Evolutionary conservation across 176 grass and related monocot species (phyloP).

Genomic region (Cymbopogon citratus): DNA sequence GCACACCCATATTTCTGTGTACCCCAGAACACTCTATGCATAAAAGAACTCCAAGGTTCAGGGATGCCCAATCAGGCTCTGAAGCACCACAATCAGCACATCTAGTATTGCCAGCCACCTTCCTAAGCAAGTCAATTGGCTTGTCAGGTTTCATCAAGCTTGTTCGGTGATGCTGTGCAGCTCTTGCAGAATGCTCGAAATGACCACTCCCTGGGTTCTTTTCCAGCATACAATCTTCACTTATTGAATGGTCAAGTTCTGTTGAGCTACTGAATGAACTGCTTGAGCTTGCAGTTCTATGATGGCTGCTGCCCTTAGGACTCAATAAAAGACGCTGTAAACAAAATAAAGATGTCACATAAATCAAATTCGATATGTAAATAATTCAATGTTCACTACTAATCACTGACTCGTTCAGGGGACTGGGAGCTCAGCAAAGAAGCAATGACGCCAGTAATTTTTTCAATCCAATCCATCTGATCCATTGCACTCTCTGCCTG

Average conservation of each 20-base stretch:
- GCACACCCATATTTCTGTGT: conserved; percentile 97
- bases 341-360: conserved; percentile 30
- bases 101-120: conserved; percentile 74
- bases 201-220: conserved; percentile 66
- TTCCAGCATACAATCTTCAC: conserved; percentile 76
- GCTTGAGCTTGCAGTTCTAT: conserved; percentile 63
- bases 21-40: conserved; percentile 99
- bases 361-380: conserved; percentile 33
- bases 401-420: conserved; percentile 72
- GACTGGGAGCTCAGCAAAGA: conserved; percentile 96
- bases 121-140: conserved; percentile 93
- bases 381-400: neutral
- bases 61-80: conserved; percentile 95
- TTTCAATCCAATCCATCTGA: conserved; percentile 99
- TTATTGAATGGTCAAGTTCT: conserved; percentile 67
- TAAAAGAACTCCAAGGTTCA: conserved; percentile 90
- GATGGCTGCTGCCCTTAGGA: conserved; percentile 60
- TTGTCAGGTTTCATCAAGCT: conserved; percentile 88
- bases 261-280: conserved; percentile 90
- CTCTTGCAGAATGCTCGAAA: conserved; percentile 66
- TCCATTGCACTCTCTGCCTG: conserved; percentile 98
- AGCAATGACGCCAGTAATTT: conserved; percentile 97
- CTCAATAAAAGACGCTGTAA: conserved; percentile 70
- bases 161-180: conserved; percentile 60
- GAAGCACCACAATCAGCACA: conserved; percentile 87